A percentile compares a stretch with the other conserved stretches of the same genome.
Conservation (phyloP, 768 basidiomycete species). For the Suillus decipiens region DNA sequence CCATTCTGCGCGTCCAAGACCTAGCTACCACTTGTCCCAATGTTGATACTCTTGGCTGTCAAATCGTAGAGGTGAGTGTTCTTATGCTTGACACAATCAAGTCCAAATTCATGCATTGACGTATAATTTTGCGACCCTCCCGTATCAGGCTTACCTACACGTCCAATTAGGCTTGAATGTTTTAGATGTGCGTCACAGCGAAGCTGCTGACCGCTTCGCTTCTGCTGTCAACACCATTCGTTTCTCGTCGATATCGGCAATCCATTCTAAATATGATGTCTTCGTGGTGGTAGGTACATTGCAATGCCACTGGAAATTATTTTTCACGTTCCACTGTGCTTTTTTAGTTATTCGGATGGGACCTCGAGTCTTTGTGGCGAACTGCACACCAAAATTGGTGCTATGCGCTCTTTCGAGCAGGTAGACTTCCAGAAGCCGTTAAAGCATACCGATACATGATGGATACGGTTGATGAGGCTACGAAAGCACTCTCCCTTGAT, state of each 20-base stretch:
- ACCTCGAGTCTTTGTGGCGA: background rate
- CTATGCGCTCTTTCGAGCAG: background rate
- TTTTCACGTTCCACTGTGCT: too few species aligned
- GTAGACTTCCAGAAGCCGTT: background rate
- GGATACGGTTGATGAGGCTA: background rate
- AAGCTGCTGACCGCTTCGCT: background rate
- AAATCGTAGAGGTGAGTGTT: background rate
- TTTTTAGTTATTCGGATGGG: background rate
- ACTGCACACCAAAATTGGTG: background rate
- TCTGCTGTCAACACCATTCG: background rate
- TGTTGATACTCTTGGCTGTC: background rate
- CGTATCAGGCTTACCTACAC: background rate
- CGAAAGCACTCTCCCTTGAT: background rate
- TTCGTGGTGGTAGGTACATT: background rate
- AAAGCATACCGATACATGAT: background rate
- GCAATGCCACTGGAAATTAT: background rate
- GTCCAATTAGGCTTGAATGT: background rate
- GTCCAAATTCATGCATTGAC: background rate
- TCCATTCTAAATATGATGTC: background rate
- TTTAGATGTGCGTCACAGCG: background rate
- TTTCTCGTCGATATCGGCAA: background rate
- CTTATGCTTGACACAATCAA: too few species aligned
- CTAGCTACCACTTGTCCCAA: background rate
- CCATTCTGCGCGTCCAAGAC: background rate
- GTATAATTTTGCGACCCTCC: background rate